Evolutionary conservation across 805 yeast species (phyloP).

Genomic region (Metschnikowia amazonensis): DNA sequence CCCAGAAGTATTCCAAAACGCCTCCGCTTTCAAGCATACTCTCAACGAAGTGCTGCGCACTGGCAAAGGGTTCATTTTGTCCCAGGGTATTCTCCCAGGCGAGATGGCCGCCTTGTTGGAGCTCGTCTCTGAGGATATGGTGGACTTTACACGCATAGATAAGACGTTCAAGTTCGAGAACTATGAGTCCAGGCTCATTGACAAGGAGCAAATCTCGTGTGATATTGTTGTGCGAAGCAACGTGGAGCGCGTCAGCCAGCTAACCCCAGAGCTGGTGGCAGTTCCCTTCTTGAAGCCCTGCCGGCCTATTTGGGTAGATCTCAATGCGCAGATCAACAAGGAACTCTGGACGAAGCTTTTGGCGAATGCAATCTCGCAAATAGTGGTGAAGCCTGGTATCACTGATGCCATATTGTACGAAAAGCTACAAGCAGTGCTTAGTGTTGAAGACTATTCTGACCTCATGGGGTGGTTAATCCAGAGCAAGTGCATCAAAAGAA

Average conservation of each 20-base stretch:
- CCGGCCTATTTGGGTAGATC: constrained; percentile 68
- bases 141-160: constrained; percentile 40
- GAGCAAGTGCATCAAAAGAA: constrained; percentile 36
- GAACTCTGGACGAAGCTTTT: constrained; percentile 59
- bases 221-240: constrained; percentile 48
- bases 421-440: constrained; percentile 29
- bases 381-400: constrained; percentile 38
- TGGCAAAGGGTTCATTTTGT: constrained; percentile 51
- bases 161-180: constrained; percentile 51
- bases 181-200: constrained; percentile 74
- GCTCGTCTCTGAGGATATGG: constrained; percentile 36
- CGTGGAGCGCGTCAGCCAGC: constrained; percentile 4
- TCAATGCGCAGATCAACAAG: constrained; percentile 56
- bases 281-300: constrained; percentile 62
- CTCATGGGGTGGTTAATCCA: constrained; percentile 40
- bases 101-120: constrained; percentile 62
- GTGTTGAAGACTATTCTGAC: constrained; percentile 24
- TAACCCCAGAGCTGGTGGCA: constrained; percentile 24
- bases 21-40: constrained; percentile 44
- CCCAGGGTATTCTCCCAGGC: constrained; percentile 56
- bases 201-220: constrained; percentile 61
- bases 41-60: constrained; percentile 40
- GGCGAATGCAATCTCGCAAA: constrained; percentile 37
- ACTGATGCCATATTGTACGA: constrained; percentile 20
- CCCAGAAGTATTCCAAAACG: constrained; percentile 39